Conservation (phyloP, 139 green algal genomes). For the Limnomonas spitsbergensis region DNA sequence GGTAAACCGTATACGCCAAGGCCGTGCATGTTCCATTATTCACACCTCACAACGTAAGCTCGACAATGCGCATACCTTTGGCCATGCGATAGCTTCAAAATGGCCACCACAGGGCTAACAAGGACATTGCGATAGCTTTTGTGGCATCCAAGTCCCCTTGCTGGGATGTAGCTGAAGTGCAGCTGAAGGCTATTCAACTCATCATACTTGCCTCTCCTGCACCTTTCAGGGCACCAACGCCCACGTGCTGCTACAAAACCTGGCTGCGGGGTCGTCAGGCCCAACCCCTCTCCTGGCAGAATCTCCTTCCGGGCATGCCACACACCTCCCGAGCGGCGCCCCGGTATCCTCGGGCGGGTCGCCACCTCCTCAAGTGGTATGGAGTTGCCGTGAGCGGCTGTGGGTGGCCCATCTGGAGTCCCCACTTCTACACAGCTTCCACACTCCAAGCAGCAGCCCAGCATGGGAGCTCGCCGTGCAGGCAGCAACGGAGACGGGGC, state of each 20-base stretch:
- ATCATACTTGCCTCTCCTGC: not conserved
- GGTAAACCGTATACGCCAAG: too few relatives aligned
- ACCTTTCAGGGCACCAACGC: constrained; percentile 52
- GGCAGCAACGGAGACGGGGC: not conserved
- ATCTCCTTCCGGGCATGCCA: not conserved
- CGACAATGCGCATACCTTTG: too few relatives aligned
- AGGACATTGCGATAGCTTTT: too few relatives aligned
- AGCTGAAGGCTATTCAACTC: too few relatives aligned
- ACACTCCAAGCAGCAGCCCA: not conserved
- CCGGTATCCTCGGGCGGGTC: too few relatives aligned
- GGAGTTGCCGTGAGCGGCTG: not conserved
- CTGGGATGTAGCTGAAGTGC: too few relatives aligned
- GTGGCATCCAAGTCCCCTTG: too few relatives aligned
- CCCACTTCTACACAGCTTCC: not conserved
- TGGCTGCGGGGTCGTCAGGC: not conserved
- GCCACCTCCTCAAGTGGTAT: too few relatives aligned
- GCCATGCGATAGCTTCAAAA: not conserved
- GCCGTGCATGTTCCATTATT: too few relatives aligned
- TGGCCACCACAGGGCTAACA: not conserved
- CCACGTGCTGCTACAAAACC: constrained; percentile 40
- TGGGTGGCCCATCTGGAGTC: not conserved
- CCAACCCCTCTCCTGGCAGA: not conserved
- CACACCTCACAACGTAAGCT: too few relatives aligned
- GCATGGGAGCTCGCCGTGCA: not conserved
- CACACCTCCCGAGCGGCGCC: not conserved